Percentiles rank a stretch among this genome's conserved stretches.
These are phyloP conservation scores for Ottelia alismoides DNA, from an alignment of 106 monocot genomes.

Conservation along the genomic window DNA sequence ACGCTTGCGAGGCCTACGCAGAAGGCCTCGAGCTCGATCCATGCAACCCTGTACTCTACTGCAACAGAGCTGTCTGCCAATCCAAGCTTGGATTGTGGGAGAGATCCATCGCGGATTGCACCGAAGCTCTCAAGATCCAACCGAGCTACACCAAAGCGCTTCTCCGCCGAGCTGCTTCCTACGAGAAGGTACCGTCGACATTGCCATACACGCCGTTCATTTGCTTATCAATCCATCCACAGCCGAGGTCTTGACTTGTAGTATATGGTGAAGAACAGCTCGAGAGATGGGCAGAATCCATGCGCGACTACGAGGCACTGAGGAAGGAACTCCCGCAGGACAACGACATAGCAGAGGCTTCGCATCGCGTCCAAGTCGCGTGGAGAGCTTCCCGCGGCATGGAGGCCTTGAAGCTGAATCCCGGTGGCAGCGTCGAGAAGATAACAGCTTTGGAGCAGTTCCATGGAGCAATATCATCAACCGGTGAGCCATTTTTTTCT, in stretches of 20 bases:
- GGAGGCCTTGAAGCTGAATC: conserved; percentile 62
- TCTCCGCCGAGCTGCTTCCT: conserved; percentile 50
- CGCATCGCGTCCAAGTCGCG: conserved; percentile 65
- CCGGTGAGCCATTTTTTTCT: conserved; percentile 23
- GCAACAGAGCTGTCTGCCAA: conserved; percentile 81
- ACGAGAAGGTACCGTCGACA: conserved; percentile 41
- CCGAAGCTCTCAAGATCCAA: conserved; percentile 53
- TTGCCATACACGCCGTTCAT: not conserved
- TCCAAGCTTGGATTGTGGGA: conserved; percentile 77
- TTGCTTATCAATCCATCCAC: not conserved
- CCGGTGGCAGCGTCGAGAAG: conserved; percentile 65
- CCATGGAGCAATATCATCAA: conserved; percentile 34
- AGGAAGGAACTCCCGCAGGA: conserved; percentile 61
- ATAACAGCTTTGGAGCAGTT: conserved; percentile 51
- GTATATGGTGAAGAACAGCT: conserved; percentile 23
- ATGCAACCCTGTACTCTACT: conserved; percentile 52
- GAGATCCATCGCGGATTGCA: conserved; percentile 67
- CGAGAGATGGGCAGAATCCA: conserved; percentile 68
- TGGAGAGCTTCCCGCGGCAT: conserved; percentile 55
- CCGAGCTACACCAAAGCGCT: conserved; percentile 73
- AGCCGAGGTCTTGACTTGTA: not conserved
- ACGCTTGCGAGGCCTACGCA: conserved; percentile 69
- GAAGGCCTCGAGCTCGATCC: conserved; percentile 80
- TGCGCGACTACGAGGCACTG: conserved; percentile 61
- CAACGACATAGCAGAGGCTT: conserved; percentile 51